Conservation (phyloP, 1,139 yeast species). For the Scheffersomyces stambukii region DNA sequence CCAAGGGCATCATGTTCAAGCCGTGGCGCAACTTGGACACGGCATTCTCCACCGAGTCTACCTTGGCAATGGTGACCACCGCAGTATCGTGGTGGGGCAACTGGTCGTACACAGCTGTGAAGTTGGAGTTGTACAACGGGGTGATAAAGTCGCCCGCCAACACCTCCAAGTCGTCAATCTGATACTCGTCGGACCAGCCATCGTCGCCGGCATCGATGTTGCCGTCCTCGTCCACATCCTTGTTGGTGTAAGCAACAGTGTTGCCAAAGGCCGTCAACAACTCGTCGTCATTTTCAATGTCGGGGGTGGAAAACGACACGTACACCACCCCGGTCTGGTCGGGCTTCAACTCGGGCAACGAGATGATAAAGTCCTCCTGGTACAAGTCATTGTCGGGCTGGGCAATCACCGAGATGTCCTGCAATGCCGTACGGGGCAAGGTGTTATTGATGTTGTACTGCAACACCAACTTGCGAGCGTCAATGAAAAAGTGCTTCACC, state of each 20-base stretch:
- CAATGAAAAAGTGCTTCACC: conserved; percentile 72
- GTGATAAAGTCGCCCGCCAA: conserved; percentile 77
- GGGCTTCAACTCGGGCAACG: conserved; percentile 71
- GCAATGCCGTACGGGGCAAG: conserved; percentile 69
- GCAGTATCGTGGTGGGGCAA: conserved; percentile 38
- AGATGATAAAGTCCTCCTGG: conserved; percentile 69
- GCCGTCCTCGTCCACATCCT: conserved; percentile 77
- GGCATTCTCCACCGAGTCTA: conserved; percentile 33
- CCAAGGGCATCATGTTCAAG: conserved; percentile 78
- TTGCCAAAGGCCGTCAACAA: conserved; percentile 59
- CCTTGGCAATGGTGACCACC: conserved; percentile 36
- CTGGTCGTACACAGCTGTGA: conserved; percentile 71
- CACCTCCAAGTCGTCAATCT: conserved; percentile 74
- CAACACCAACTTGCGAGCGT: conserved; percentile 66
- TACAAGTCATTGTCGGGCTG: conserved; percentile 60
- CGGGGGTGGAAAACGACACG: conserved; percentile 67
- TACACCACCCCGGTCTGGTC: conserved; percentile 71
- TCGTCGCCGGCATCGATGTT: conserved; percentile 67
- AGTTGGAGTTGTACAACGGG: conserved; percentile 78
- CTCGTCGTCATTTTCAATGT: conserved; percentile 35
- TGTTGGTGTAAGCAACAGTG: conserved; percentile 68
- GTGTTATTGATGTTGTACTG: conserved; percentile 88
- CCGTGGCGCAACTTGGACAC: conserved; percentile 48
- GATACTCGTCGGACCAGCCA: conserved; percentile 93
- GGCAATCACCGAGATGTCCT: conserved; percentile 71